phyloP scores from a whole-genome alignment of 2,329 filamentous ascomycete species.

The Botrytis byssoidea region DNA sequence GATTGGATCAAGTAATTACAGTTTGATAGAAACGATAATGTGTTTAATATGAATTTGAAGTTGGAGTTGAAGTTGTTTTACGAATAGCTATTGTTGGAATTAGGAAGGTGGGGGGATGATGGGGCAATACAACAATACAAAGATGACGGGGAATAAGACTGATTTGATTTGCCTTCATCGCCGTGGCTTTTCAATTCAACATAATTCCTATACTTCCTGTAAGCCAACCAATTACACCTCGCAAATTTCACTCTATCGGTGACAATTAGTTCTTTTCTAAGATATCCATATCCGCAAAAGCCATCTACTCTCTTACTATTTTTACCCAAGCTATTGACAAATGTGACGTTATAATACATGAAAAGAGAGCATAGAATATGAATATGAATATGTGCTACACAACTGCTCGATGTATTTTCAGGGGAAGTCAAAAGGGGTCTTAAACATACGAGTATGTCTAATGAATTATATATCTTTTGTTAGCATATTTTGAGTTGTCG shows the following conservation, averaged over 20 bases:
- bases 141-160: not conserved
- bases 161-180: conserved; percentile 5
- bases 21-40: not conserved
- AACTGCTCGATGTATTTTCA: not conserved
- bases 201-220: not conserved
- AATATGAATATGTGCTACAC: not conserved
- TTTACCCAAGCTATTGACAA: not conserved
- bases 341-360: not conserved
- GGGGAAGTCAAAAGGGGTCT: not conserved
- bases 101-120: not conserved
- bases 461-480: not conserved
- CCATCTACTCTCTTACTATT: not conserved
- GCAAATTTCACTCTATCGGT: not conserved
- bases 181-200: not conserved
- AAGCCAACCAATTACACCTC: not conserved
- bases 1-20: conserved; percentile 40
- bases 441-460: not conserved
- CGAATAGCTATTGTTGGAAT: not conserved
- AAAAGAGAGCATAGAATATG: not conserved
- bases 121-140: not conserved
- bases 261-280: not conserved
- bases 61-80: not conserved
- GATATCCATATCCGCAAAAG: not conserved
- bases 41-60: not conserved
- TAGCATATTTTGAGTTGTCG: not conserved